Base-by-base conservation (phyloP, 2,329 filamentous ascomycete species). In the Sporothrix brunneoviolacea region DNA sequence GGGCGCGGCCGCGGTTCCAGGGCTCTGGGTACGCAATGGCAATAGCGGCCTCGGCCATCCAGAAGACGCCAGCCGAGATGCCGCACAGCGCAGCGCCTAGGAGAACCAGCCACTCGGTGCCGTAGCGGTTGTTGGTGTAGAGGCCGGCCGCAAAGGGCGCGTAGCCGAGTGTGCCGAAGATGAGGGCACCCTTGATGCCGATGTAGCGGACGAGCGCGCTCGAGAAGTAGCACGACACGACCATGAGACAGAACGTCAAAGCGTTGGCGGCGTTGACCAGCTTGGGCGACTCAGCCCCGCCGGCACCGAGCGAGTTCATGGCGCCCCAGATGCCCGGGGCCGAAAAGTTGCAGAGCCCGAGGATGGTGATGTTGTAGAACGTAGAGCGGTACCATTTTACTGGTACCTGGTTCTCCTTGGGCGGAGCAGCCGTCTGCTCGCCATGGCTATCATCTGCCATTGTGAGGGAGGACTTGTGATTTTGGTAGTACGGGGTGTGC, bases 41-140 rank as follows among this genome's bases (percentile, higher is more conserved):
- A 51, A 89, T 86, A 0, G 85, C 84, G 1, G 82, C 82, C 65
- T 89, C 85, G 0, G 84, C 79, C 72, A 82, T 82, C 85, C 85
- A 89, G 64, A 88, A 88, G 0, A 88, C 71, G 0, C 85, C 85
- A 0, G 85, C 84, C 0, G 80, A 83, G 28, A 87, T 72, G 16
- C 84, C 84, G 55, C 84, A 88, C 0, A 84, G 68, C 0, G 82
- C 82, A 0, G 82, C 83, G 0, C 84, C 85, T 8, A 88, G 64
- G 1, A 88, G 71, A 0, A 82, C 75, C 9, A 88, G 73, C 85
- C 85, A 89, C 56, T 83, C 76, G 0, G 68, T 79, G 1, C 82
- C 82, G 58, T 76, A 88, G 0, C 84, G 74, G 60, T 87, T 88
- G 64, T 88, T 86, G 3, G 76, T 79, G 62, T 88, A 88, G 0